Evolutionary conservation across 495 filamentous ascomycete genomes (phyloP), one percentile per base, ranked within the genome.

Genomic region (Cairneyella variabilis): DNA sequence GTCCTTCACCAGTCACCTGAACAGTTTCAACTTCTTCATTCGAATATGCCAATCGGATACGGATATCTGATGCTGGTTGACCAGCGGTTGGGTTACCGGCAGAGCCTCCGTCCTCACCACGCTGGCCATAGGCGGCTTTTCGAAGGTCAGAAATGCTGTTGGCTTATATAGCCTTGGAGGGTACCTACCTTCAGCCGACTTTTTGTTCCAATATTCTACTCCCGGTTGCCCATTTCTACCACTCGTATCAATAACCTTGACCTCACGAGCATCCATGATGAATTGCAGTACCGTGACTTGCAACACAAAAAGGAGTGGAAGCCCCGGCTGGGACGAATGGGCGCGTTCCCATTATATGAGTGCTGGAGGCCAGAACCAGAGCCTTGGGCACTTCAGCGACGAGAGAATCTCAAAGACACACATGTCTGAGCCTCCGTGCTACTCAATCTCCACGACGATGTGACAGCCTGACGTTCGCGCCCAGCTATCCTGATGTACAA

Each of bases 1-100:
- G 23, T n/a, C 62, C 53, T 34, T 62, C 50, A 3, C 56, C 54
- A n/a, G 37, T 52, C 10, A 61, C 51, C 26, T 60, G 48, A n/a
- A 57, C 38, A 26, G 49, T 27, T 4, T 16, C 51, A 10, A 49
- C 21, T 36, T 59, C 42, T 43, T 45, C 56, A 26, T 38, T 21
- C 9, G 50, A 30, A 45, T 59, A 56, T 18, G 46, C 40, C 17
- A 61, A 21, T 51, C 48, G 52, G 18, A 62, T 27, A 21, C 42
- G 48, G 18, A 62, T 54, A 28, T 54, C 32, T 8, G 26, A 25
- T 17, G 20, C 51, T 10, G 40, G 28, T 11, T 32, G 25, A 22
- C 51, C 51, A 12, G 51, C 51, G 6, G 30, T 54, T 7, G 51
- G 51, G 11, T 40, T 34, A 27, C 26, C 30, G 3, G 51, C 51